Conservation (phyloP, 805 yeast species). For the Metschnikowia kunwiensis region DNA sequence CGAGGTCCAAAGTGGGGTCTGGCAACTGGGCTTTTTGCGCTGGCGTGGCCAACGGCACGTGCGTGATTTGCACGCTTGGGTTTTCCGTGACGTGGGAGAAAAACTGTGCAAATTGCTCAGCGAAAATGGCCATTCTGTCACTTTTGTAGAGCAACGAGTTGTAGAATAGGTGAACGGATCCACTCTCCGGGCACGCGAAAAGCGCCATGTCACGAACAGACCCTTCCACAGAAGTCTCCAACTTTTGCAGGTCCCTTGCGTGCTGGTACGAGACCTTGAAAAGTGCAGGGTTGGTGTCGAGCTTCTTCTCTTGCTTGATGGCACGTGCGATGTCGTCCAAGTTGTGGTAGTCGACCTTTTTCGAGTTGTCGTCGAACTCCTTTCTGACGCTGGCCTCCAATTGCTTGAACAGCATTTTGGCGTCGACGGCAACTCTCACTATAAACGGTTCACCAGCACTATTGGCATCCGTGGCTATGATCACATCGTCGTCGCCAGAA, state of each 20-base stretch:
- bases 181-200: conserved; percentile 31
- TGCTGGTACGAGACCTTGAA: conserved; percentile 61
- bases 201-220: conserved; percentile 65
- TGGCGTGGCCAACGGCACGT: conserved; percentile 65
- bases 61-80: conserved; percentile 48
- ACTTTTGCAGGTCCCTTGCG: conserved; percentile 35
- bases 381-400: conserved; percentile 46
- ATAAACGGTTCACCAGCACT: conserved; percentile 47
- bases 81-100: conserved; percentile 33
- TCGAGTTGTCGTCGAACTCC: conserved; percentile 34
- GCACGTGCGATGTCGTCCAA: conserved; percentile 55
- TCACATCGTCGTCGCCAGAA: conserved; percentile 92
- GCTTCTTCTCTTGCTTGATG: conserved; percentile 47
- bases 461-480: conserved; percentile 65
- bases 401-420: conserved; percentile 51
- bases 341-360: conserved; percentile 40
- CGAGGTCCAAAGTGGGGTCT: conserved; percentile 81
- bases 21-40: conserved; percentile 65
- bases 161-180: conserved; percentile 51
- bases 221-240: conserved; percentile 48
- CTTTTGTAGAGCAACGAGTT: conserved; percentile 72
- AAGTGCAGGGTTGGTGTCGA: conserved; percentile 59
- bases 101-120: conserved; percentile 69
- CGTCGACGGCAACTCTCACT: conserved; percentile 58
- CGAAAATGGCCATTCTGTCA: conserved; percentile 64